Evolutionary conservation across 345 rosid genomes (phyloP), one percentile per base, ranked within the genome.

Genomic region (Hibiscus tridactylites): DNA sequence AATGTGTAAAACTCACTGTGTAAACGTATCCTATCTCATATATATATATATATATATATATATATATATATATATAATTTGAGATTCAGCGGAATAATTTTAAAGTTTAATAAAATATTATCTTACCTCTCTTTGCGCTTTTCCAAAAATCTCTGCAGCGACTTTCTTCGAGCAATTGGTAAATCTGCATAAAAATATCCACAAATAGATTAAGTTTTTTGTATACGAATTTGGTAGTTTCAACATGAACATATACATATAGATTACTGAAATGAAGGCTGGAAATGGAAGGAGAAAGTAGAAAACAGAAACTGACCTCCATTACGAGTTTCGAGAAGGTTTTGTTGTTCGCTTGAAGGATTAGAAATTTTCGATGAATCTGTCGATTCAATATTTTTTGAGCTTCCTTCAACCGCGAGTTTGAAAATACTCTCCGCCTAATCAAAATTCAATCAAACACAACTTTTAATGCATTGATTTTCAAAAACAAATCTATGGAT

Each of bases 91-190:
- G 5, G 0, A 33, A 1, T 5, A 33, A 33, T 4, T 33, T 33
- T 33, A 0, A 5, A 33, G 0, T 33, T 33, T 33, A 5, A 33
- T 33, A 33, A 33, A 33, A 46, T 46, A 53, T 11, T 6, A 8
- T 54, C 26, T 82, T 83, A 91, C 97, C 98, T 91, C 79, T 86
- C 95, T 71, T 86, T 94, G 50, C 97, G 96, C 74, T 90, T 94
- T 87, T 87, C 93, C 52, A 94, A 75, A 77, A 94, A 94, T 74
- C 93, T 86, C 83, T 87, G 87, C 64, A 94, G 80, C 29, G 98
- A 94, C 75, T 82, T 91, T 79, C 78, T 77, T 70, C 98, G 70
- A 33, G 86, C 83, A 49, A 88, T 81, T 1, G 97, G 95, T 75
- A 94, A 85, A 84, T 87, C 98, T 91, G 78, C 49, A 59, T 3